A percentile compares a stretch with the other conserved stretches of the same genome.
Evolutionary conservation across 1,284 basidiomycete genomes (phyloP).

Genomic region (Malassezia sp.): DNA sequence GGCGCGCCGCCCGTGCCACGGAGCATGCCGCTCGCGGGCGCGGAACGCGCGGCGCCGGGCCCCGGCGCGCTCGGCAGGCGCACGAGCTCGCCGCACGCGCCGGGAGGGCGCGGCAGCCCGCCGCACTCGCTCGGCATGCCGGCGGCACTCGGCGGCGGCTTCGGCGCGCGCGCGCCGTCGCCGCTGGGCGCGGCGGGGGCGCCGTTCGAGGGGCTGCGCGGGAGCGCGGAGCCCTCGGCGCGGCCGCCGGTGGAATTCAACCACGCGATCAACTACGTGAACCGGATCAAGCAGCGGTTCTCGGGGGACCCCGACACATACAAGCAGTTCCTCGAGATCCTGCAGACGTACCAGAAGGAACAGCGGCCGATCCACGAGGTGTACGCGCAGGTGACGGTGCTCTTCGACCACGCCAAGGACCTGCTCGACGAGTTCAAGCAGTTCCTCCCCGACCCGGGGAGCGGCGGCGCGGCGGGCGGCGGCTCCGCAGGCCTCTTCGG

Average conservation of each 20-base stretch:
- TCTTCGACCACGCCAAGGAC: constrained; percentile 87
- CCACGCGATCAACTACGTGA: constrained; percentile 93
- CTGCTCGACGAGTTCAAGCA: constrained; percentile 89
- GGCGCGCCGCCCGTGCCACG: neutral
- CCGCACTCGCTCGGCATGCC: neutral
- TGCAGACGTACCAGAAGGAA: constrained; percentile 95
- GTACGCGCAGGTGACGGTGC: constrained; percentile 76
- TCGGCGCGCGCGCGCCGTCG: constrained; percentile 21
- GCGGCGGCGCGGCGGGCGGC: constrained; percentile 15
- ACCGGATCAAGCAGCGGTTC: constrained; percentile 95
- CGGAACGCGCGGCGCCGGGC: too few species aligned
- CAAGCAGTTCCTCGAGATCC: constrained; percentile 93
- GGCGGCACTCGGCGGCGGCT: neutral
- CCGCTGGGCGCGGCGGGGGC: constrained; percentile 15
- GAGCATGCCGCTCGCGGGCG: neutral
- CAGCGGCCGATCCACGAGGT: constrained; percentile 79
- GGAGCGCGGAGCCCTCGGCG: constrained; percentile 16
- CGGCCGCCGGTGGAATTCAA: constrained; percentile 69
- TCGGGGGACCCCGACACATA: constrained; percentile 86
- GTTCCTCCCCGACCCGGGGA: constrained; percentile 66
- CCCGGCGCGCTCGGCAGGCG: neutral
- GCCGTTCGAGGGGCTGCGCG: constrained; percentile 8
- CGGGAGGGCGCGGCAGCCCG: neutral
- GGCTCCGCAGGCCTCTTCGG: constrained; percentile 47
- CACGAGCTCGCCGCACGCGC: neutral